Percentiles rank a stretch among this genome's conserved stretches.
Evolutionary conservation across 495 filamentous ascomycete genomes (phyloP).

Genomic region (Ramalina intermedia): DNA sequence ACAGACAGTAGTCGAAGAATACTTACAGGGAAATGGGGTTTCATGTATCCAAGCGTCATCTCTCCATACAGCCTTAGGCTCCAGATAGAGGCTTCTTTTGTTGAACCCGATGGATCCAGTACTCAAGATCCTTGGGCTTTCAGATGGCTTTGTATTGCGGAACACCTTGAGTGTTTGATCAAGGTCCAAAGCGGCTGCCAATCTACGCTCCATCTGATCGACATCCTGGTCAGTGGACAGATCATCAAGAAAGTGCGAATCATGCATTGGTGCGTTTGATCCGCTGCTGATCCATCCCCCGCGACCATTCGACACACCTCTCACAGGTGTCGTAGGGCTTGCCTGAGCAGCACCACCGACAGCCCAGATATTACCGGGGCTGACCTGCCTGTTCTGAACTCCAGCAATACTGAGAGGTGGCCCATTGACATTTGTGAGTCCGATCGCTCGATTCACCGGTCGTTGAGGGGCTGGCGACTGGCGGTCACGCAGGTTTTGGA

Average conservation of each 20-base stretch:
- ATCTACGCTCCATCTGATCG: slow-evolving; percentile 56
- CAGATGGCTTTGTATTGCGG: slow-evolving; percentile 19
- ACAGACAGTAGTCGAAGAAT: not conserved
- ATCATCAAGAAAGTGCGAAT: slow-evolving; percentile 48
- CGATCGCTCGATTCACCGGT: slow-evolving; percentile 4
- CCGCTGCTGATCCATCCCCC: slow-evolving; percentile 51
- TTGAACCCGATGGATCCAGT: slow-evolving; percentile 5
- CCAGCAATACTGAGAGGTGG: slow-evolving; percentile 1
- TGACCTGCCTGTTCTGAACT: slow-evolving; percentile 30
- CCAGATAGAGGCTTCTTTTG: not conserved
- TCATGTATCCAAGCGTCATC: slow-evolving; percentile 44
- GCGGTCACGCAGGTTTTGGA: not conserved
- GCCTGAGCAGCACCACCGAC: slow-evolving; percentile 53
- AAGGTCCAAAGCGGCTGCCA: slow-evolving; percentile 75
- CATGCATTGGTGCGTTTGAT: slow-evolving; percentile 61
- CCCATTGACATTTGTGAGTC: slow-evolving; percentile 3
- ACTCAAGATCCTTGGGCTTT: slow-evolving; percentile 4
- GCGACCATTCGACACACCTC: slow-evolving; percentile 42
- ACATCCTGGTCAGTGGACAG: slow-evolving; percentile 41
- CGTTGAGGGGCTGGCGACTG: not conserved
- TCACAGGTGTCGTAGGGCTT: slow-evolving; percentile 26
- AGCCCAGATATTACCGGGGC: slow-evolving; percentile 62
- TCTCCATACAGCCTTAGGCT: slow-evolving; percentile 34
- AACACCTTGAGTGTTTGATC: slow-evolving; percentile 52
- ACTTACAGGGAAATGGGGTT: slow-evolving; percentile 35